Evolutionary conservation across 2,329 filamentous ascomycete genomes (phyloP).

Genomic region (Aspergillus sp.): DNA sequence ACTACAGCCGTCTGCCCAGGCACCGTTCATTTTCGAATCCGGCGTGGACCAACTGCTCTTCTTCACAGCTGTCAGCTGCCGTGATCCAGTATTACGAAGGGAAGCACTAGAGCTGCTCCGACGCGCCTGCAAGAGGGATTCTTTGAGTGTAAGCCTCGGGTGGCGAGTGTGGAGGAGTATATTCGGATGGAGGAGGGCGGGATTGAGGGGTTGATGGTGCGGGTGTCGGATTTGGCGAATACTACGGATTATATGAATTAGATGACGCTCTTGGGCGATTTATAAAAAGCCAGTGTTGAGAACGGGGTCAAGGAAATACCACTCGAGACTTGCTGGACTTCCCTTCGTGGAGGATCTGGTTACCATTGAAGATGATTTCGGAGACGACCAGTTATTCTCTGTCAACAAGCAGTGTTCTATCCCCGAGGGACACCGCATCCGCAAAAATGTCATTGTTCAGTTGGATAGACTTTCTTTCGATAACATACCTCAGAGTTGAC

Average conservation of each 20-base stretch:
- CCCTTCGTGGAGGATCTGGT: not conserved
- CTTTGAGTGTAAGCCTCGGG: conserved; percentile 12
- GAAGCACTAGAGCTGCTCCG: conserved; percentile 20
- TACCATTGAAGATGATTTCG: not conserved
- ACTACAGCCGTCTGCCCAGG: conserved; percentile 10
- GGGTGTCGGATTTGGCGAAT: not conserved
- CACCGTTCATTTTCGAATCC: conserved; percentile 27
- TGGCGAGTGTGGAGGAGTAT: not conserved
- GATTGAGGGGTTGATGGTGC: not conserved
- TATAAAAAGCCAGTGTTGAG: not conserved
- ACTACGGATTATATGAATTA: not conserved
- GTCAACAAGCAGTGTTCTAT: not conserved
- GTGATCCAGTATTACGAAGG: conserved; percentile 25
- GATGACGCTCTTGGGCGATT: not conserved
- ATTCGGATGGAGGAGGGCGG: not conserved
- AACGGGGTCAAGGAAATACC: not conserved
- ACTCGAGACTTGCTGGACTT: not conserved
- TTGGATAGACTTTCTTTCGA: not conserved
- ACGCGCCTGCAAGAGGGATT: conserved; percentile 22
- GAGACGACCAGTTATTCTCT: no score
- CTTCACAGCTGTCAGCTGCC: conserved; percentile 26
- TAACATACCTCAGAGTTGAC: not conserved
- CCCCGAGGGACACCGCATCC: not conserved
- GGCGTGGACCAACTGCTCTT: conserved; percentile 23
- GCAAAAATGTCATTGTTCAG: not conserved